Percentiles rank a stretch among this genome's conserved stretches.
phyloP scores from a whole-genome alignment of 1,284 basidiomycete species.

The Trichosporon faecale region DNA sequence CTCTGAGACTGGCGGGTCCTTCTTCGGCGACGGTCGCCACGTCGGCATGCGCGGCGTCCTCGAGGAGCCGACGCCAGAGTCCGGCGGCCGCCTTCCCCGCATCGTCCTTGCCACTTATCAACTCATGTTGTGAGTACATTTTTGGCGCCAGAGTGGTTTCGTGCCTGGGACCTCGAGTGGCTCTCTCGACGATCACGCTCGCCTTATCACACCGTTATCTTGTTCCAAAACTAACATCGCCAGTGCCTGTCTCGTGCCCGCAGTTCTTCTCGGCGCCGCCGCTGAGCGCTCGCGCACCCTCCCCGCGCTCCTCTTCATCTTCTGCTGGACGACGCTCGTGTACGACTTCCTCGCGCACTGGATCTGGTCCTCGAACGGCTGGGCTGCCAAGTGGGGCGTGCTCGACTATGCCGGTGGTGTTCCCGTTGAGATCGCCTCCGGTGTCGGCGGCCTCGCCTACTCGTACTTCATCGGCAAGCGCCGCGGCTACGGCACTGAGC shows the following conservation, averaged over 20 bases:
- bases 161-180: constrained; percentile 29
- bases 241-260: constrained; percentile 54
- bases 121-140: constrained; percentile 52
- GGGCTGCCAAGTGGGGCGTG: constrained; percentile 87
- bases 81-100: constrained; percentile 57
- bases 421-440: constrained; percentile 89
- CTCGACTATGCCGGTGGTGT: constrained; percentile 77
- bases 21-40: constrained; percentile 68
- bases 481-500: constrained; percentile 68
- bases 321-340: constrained; percentile 63
- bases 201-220: neutral
- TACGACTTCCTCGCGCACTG: constrained; percentile 77
- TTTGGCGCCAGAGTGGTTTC: neutral
- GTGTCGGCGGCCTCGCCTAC: constrained; percentile 79
- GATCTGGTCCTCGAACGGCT: constrained; percentile 74
- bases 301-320: constrained; percentile 82
- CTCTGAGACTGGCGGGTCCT: constrained; percentile 62
- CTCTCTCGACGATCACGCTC: neutral
- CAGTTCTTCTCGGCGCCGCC: constrained; percentile 60
- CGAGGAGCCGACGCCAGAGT: constrained; percentile 65
- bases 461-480: constrained; percentile 63
- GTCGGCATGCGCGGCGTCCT: constrained; percentile 67
- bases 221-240: neutral
- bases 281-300: constrained; percentile 84
- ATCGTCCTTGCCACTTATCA: constrained; percentile 77